Base-by-base conservation (phyloP, 2,329 filamentous ascomycete species). In the Aspergillus sp. region DNA sequence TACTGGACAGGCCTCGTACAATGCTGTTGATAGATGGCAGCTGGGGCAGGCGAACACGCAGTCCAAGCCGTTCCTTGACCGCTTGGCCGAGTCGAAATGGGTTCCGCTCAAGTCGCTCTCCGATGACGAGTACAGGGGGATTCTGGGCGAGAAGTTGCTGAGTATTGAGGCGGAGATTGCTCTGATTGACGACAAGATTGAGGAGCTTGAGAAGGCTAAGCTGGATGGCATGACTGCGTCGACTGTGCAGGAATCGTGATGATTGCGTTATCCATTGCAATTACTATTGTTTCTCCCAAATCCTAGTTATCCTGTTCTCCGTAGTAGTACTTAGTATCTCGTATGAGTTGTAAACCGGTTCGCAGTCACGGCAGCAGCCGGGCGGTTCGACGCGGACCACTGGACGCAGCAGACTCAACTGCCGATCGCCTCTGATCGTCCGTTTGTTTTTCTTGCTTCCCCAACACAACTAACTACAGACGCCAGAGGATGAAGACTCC, bases 121-220 rank as follows among this genome's bases (percentile, higher is more conserved):
- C 0, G 87, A 95, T 64, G 82, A 88, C 25, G 87, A 95, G 65
- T 95, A 95, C 68, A 82, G 84, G 58, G 76, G 81, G 1, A 86
- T 91, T 76, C 78, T 95, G 67, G 79, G 81, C 31, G 89, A 93
- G 70, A 91, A 88, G 74, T 76, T 91, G 41, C 71, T 93, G 25
- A 82, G 80, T 61, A 76, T 93, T 3, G 88, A 95, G 63, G 89
- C 85, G 1, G 89, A 93, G 60, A 91, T 95, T 72, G 87, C 90
- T 0, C 73, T 95, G 5, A 80, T 93, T 37, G 90, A 95, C 66
- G 90, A 93, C 54, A 86, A 85, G 67, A 90, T 95, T 64, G 82
- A 80, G 48, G 79, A 75, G 40, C 68, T 87, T 27, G 77, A 76
- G 64, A 68, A 68, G 39, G 59, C 63, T 31, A 68, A 64, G 39